These are phyloP conservation scores for Trichoderma atrobrunneum DNA, from an alignment of 2,329 filamentous ascomycete species.

Conservation along the genomic window DNA sequence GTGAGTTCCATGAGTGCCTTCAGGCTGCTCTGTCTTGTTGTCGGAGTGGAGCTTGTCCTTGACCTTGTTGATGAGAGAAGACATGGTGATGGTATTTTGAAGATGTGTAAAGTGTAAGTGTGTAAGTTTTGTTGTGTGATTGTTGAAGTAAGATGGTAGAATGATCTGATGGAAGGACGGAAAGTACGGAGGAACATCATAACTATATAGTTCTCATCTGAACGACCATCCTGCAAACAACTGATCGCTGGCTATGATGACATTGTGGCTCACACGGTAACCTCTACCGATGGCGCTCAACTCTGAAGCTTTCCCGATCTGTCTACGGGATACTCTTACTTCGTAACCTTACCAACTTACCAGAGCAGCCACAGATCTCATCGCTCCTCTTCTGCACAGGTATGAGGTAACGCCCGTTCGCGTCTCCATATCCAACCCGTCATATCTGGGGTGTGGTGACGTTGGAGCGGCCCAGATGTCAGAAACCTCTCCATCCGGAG, in stretches of 20 bases:
- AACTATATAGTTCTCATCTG: background rate
- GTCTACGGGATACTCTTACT: background rate
- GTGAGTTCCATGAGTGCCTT: constrained; percentile 39
- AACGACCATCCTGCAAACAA: background rate
- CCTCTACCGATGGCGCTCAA: constrained; percentile 8
- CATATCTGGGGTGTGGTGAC: constrained; percentile 13
- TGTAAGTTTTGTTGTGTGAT: background rate
- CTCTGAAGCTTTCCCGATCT: background rate
- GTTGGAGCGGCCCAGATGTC: background rate
- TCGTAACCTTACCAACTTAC: background rate
- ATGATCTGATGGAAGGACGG: background rate
- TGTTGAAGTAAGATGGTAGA: background rate
- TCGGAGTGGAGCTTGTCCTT: constrained; percentile 53
- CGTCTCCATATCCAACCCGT: constrained; percentile 2
- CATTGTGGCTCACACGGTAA: constrained; percentile 9
- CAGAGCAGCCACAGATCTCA: background rate
- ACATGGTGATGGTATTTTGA: constrained; percentile 41
- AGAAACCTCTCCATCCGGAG: background rate
- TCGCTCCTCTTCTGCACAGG: background rate
- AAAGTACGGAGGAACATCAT: background rate
- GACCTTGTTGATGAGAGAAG: constrained; percentile 57
- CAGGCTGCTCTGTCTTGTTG: constrained; percentile 26
- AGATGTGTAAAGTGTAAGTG: background rate
- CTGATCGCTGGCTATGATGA: constrained; percentile 13
- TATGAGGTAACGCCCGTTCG: background rate